Evolutionary conservation across 2,329 filamentous ascomycete genomes (phyloP).

Genomic region (Zymoseptoria passerinii): DNA sequence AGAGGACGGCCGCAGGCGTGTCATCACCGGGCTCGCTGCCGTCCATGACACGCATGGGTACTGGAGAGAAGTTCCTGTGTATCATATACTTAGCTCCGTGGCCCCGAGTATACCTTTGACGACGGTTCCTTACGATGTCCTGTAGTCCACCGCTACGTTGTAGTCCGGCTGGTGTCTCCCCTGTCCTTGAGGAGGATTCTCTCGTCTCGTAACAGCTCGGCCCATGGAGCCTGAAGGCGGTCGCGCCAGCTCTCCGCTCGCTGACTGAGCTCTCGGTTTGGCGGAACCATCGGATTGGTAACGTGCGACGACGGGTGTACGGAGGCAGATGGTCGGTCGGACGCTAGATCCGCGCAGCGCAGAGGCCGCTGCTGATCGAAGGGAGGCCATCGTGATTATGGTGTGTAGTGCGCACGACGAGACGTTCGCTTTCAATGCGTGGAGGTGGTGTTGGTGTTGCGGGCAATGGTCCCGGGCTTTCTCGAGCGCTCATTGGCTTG

Average conservation of each 20-base stretch:
- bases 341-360: constrained; percentile 32
- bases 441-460: constrained; percentile 11
- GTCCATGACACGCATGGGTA: constrained; percentile 82
- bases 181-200: constrained; percentile 43
- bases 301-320: constrained; percentile 17
- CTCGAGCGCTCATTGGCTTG: neutral
- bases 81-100: constrained; percentile 1
- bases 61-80: constrained; percentile 74
- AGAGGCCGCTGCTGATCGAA: constrained; percentile 30
- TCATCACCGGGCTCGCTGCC: constrained; percentile 72
- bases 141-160: constrained; percentile 70
- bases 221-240: constrained; percentile 6
- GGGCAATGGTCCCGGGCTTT: neutral
- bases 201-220: constrained; percentile 39
- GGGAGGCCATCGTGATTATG: constrained; percentile 13
- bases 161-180: constrained; percentile 72
- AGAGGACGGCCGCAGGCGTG: constrained; percentile 76
- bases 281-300: constrained; percentile 10
- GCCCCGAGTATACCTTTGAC: neutral
- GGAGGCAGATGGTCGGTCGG: constrained; percentile 19
- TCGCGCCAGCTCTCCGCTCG: neutral
- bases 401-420: constrained; percentile 1
- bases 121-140: constrained; percentile 64
- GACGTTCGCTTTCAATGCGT: constrained; percentile 3
- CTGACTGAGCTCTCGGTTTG: neutral